Evolutionary conservation across 768 basidiomycete genomes (phyloP).

Genomic region (Termitomyces sp.): DNA sequence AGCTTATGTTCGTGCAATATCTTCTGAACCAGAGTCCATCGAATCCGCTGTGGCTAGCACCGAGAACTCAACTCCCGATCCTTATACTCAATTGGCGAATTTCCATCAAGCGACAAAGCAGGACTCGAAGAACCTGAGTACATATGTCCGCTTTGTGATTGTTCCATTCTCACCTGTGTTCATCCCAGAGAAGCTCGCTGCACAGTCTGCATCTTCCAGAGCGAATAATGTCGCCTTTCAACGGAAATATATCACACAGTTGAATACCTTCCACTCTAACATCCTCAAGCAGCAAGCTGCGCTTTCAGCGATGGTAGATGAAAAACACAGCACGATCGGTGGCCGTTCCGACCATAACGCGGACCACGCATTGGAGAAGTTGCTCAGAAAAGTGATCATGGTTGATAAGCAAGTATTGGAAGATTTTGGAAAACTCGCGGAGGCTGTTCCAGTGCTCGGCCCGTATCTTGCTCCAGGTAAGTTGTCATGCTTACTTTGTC

Average conservation of each 20-base stretch:
- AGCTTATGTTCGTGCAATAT: not conserved
- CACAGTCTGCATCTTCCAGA: slow-evolving; percentile 23
- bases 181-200: slow-evolving; percentile 28
- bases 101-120: slow-evolving; percentile 9
- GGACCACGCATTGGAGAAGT: slow-evolving; percentile 37
- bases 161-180: not conserved
- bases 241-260: slow-evolving; percentile 29
- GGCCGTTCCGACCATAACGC: slow-evolving; percentile 51
- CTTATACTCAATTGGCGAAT: slow-evolving; percentile 1
- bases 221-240: slow-evolving; percentile 31
- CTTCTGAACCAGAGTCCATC: not conserved
- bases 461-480: slow-evolving; percentile 53
- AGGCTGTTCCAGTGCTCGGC: slow-evolving; percentile 42
- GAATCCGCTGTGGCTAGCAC: not conserved
- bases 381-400: slow-evolving; percentile 49
- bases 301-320: slow-evolving; percentile 20
- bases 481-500: slow-evolving; percentile 18
- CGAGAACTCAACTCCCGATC: not conserved
- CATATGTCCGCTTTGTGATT: slow-evolving; percentile 5
- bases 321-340: slow-evolving; percentile 36
- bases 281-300: slow-evolving; percentile 27
- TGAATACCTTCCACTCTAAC: slow-evolving; percentile 31
- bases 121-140: slow-evolving; percentile 26
- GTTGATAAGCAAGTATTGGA: slow-evolving; percentile 41
- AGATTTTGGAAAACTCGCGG: slow-evolving; percentile 26